Conservation (phyloP, 345 rosid genomes). For the Hibiscus syriacus region DNA sequence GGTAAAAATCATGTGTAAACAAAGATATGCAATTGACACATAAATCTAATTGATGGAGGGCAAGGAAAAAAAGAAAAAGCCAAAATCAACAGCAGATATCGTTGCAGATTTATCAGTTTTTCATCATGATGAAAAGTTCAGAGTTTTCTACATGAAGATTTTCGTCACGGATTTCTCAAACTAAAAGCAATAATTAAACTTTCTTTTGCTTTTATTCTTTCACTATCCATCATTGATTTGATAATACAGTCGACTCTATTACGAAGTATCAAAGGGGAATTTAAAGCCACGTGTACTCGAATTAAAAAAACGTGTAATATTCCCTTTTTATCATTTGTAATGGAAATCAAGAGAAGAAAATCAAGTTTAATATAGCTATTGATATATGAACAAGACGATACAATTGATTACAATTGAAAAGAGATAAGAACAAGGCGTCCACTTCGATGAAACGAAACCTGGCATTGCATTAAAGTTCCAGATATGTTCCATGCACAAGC, state of each 20-base stretch:
- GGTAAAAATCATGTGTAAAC: constrained; percentile 7
- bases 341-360: neutral
- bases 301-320: neutral
- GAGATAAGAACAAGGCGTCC: too few species aligned
- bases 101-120: constrained; percentile 28
- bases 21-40: constrained; percentile 18
- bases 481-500: constrained; percentile 34
- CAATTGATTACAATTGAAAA: too few species aligned
- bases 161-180: constrained; percentile 19
- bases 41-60: neutral
- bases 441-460: constrained; percentile 20
- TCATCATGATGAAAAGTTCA: constrained; percentile 35
- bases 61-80: neutral
- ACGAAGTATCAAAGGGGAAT: constrained; percentile 8
- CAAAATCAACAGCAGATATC: constrained; percentile 24
- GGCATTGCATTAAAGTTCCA: constrained; percentile 31
- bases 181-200: constrained; percentile 7
- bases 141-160: constrained; percentile 18
- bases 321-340: neutral
- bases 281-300: neutral
- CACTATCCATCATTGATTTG: constrained; percentile 21
- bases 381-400: too few species aligned
- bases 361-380: constrained; percentile 22
- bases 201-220: constrained; percentile 18
- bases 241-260: constrained; percentile 26